Base-by-base conservation (phyloP, 169 alveolate genomes). In the Cryptosporidium ubiquitum region DNA sequence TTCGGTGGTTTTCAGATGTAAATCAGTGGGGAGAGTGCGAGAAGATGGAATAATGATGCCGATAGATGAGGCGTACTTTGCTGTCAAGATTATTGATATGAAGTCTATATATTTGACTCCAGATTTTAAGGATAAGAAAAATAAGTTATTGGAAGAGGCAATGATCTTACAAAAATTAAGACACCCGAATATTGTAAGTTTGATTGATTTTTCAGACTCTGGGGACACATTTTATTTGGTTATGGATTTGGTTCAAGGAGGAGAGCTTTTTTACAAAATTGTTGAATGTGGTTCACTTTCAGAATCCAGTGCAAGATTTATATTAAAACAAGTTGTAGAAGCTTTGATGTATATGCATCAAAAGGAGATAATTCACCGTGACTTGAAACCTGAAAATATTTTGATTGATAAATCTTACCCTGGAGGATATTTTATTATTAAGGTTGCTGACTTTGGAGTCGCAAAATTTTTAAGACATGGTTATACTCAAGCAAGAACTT, bases 311-410 rank as follows among this genome's bases (percentile, higher is more conserved):
- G 95, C 96, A 18, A 94, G 94, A 40, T 92, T 85, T 35, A 91
- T 92, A 44, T 93, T 95, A 66, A 91, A 93, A 40, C 95, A 93
- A 92, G 86, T 95, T 18, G 95, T 91, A 12, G 93, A 74, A 40
- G 96, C 95, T 35, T 73, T 95, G 18, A 68, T 91, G 35, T 95
- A 95, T 85, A 86, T 95, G 93, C 97, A 95, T 86, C 40, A 60
- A 26, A 91, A 92, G 84, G 93, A 93, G 75, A 94, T 95, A 31
- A 93, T 94, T 47, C 98, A 96, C 86, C 94, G 99, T 49, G 99
- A 97, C 66, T 70, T 97, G 69, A 97, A 97, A 71, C 99, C 99
- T 26, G 99, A 97, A 91, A 97, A 97, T 86, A 94, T 97, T 64
- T 91, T 97, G 51, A 79, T 97, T 91, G 95, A 96, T 74, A 91